Base-by-base conservation (phyloP, 108 stramenopile species). In the Pseudonitzschia delicatissima region DNA sequence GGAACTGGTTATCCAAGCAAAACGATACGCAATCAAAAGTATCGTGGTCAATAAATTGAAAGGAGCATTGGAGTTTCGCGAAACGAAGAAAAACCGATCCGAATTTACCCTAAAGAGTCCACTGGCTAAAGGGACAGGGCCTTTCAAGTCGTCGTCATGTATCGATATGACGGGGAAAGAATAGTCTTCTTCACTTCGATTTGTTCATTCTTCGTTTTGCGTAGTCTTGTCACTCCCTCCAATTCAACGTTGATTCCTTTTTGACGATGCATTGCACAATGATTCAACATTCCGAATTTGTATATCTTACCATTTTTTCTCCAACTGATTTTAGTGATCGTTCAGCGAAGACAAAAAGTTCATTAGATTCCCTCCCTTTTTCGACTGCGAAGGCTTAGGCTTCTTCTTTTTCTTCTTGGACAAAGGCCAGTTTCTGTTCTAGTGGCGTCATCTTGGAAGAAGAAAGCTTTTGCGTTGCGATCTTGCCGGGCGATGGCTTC, bases 121-220 rank as follows among this genome's bases (percentile, higher is more conserved):
- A 70, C 69, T 70, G 69, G 69, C 69, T 68, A 26, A 70, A 26
- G 69, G 69, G 69, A 70, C 69, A 58, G 64, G 69, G 69, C 69
- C 69, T 70, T 70, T 70, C 69, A 61, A 62, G 48, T 37, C 29
- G 39, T 70, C 69, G 61, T 59, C 69, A 53, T 70, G 60, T 52
- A 62, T 70, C 69, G 69, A 70, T 70, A 44, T 32, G 69, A 70
- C 69, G 69, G 69, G 69, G 69, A 70, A 70, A 70, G 69, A 70
- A 70, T 70, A 64, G 61, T 42, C 23, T 62, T 70, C 69, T 61
- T 70, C 69, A 70, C 69, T 61, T 70, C 69, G 69, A 34, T 48
- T 55, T 29, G 9, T 55, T 55, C 32, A 11, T 33, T 55, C 17
- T 3, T 13, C 5, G 12, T 12, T 28, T 18, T 3, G 27, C 27